Evolutionary conservation across 768 basidiomycete genomes (phyloP), one percentile per base, ranked within the genome.

Genomic region (Phylloporus rhodoxanthus): DNA sequence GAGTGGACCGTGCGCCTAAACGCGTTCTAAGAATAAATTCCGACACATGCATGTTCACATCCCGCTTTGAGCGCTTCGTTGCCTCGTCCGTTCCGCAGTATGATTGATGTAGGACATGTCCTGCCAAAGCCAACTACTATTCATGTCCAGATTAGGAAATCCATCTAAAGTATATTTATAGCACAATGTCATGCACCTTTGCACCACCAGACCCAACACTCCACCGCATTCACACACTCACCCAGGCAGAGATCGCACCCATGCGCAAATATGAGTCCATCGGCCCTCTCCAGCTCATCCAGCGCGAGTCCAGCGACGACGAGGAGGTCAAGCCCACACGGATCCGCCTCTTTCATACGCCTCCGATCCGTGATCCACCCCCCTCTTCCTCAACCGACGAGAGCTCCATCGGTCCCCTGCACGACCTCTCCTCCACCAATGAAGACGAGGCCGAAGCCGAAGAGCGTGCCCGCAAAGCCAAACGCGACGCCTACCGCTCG

Each of bases 401-500:
- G 1, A 13, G 9, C 28, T 29, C 28, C 28, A 29, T 11, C 28
- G 28, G 23, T 5, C 23, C 23, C 23, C 6, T 23, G 23, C 3
- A 3, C 23, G 23, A 23, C 23, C 23, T 23, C 23, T 23, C 10
- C 28, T 5, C 26, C 26, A 28, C 26, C 26, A 9, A 28, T 28
- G 26, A 28, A 8, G 26, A 28, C 26, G 8, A 32, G 11, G 32
- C 33, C 21, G 48, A 50, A 13, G 45, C 36, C 1, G 36, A 56
- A 1, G 58, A 60, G 33, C 45, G 19, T 15, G 45, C 34, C 3
- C 50, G 45, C 47, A 60, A 42, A 26, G 53, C 38, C 0, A 48
- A n/a, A 48, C 57, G 58, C 40, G 42, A 50, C 38, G 43, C 43
- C 5, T 11, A 23, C 15, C 46, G 57, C 21, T 56, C 57, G 1